A percentile compares a stretch with the other conserved stretches of the same genome.
These are phyloP conservation scores for Cupressus sempervirens DNA, from an alignment of 75 land plant genomes.

Conservation along the genomic window DNA sequence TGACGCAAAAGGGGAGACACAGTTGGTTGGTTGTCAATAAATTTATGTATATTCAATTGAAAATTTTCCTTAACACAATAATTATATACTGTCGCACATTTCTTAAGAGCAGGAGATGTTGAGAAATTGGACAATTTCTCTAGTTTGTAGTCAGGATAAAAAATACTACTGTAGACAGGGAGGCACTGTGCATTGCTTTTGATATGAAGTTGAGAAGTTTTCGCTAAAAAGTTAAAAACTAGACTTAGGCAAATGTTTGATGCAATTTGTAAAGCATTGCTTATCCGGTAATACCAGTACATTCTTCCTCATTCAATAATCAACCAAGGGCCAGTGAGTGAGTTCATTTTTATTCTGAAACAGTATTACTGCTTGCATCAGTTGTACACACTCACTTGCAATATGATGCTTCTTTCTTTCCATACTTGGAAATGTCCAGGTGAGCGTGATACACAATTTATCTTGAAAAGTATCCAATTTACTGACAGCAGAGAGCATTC, in stretches of 20 bases:
- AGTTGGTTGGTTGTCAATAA: not conserved
- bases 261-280: not conserved
- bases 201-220: not conserved
- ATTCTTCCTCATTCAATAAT: not conserved
- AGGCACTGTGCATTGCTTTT: not conserved
- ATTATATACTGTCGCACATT: not conserved
- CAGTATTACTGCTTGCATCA: not conserved
- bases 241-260: not conserved
- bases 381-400: not conserved
- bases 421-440: not conserved
- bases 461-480: not conserved
- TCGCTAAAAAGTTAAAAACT: not conserved
- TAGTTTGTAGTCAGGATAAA: not conserved
- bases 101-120: not conserved
- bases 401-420: not conserved
- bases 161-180: not conserved
- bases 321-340: not conserved
- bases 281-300: not conserved
- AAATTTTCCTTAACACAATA: not conserved
- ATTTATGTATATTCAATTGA: not conserved
- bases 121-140: not conserved
- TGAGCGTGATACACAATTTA: not conserved
- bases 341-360: not conserved
- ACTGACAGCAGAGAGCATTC: not conserved
- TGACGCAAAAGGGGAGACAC: not conserved